phyloP scores from a whole-genome alignment of 2,329 filamentous ascomycete genomes.

The Aspergillus tubingensis region DNA sequence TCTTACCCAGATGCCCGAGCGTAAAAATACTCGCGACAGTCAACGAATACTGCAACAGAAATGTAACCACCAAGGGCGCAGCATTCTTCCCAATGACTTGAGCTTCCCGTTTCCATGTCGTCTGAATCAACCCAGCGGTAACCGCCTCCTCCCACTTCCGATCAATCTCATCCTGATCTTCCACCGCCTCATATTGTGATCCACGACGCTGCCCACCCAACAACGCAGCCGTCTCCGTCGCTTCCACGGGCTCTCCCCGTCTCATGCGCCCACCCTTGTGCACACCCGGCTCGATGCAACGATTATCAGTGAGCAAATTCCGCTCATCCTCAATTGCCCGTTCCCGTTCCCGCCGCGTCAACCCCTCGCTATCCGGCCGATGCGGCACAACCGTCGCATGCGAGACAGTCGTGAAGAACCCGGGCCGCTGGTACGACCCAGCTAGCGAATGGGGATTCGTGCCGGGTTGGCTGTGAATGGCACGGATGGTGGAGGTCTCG shows the following conservation, averaged over 20 bases:
- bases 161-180: conserved; percentile 59
- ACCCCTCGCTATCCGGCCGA: conserved; percentile 43
- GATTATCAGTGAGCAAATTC: conserved; percentile 60
- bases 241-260: conserved; percentile 2
- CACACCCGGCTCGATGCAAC: conserved; percentile 47
- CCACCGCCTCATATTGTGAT: conserved; percentile 51
- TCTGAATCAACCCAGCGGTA: conserved; percentile 75
- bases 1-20: conserved; percentile 72
- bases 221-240: conserved; percentile 53
- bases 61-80: conserved; percentile 70
- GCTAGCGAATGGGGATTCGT: conserved; percentile 54
- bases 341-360: conserved; percentile 57
- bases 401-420: conserved; percentile 71
- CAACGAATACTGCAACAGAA: conserved; percentile 78
- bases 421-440: conserved; percentile 73
- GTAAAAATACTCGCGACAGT: conserved; percentile 81
- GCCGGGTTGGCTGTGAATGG: conserved; percentile 40
- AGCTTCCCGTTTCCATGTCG: conserved; percentile 86
- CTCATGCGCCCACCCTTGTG: conserved; percentile 14
- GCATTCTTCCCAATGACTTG: conserved; percentile 77
- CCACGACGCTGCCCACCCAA: conserved; percentile 45
- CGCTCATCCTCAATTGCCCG: conserved; percentile 59
- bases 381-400: conserved; percentile 68
- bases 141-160: conserved; percentile 86
- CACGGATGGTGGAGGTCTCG: conserved; percentile 45